Conservation (phyloP, 805 yeast genomes). For the Saturnispora sekii region DNA sequence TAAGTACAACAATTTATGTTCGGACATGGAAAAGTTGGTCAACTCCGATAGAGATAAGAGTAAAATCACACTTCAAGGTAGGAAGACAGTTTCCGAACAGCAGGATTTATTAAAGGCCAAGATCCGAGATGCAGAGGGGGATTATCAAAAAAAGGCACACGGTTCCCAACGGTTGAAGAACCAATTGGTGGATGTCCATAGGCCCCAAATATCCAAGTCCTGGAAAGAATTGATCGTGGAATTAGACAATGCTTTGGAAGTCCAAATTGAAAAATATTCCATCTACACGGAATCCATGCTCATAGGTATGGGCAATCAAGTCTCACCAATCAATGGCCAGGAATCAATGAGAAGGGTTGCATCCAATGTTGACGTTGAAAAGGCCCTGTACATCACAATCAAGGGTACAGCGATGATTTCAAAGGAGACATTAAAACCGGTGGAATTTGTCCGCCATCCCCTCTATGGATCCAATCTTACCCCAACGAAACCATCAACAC, state of each 20-base stretch:
- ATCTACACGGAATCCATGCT: conserved; percentile 77
- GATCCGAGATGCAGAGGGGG: conserved; percentile 77
- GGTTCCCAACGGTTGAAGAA: conserved; percentile 64
- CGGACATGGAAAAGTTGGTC: conserved; percentile 75
- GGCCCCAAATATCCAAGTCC: conserved; percentile 68
- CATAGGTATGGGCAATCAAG: conserved; percentile 74
- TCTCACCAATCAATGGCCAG: conserved; percentile 55
- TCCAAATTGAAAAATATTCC: conserved; percentile 83
- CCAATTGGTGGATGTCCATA: conserved; percentile 57
- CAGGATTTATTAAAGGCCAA: conserved; percentile 82
- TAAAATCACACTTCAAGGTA: conserved; percentile 69
- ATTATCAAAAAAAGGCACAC: conserved; percentile 70
- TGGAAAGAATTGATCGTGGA: conserved; percentile 74
- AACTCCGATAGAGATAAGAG: conserved; percentile 74
- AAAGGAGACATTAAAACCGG: conserved; percentile 43
- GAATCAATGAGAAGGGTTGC: conserved; percentile 69
- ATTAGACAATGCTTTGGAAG: conserved; percentile 79
- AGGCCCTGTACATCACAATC: conserved; percentile 65
- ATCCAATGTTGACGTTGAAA: conserved; percentile 70
- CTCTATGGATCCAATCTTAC: conserved; percentile 32
- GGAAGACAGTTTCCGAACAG: conserved; percentile 72
- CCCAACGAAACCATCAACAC: neutral
- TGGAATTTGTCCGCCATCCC: conserved; percentile 64
- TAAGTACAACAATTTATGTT: conserved; percentile 70
- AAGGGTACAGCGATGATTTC: conserved; percentile 21